Evolutionary conservation across 495 filamentous ascomycete species (phyloP), one percentile per base, ranked within the genome.

Genomic region (Diplogelasinospora grovesii): DNA sequence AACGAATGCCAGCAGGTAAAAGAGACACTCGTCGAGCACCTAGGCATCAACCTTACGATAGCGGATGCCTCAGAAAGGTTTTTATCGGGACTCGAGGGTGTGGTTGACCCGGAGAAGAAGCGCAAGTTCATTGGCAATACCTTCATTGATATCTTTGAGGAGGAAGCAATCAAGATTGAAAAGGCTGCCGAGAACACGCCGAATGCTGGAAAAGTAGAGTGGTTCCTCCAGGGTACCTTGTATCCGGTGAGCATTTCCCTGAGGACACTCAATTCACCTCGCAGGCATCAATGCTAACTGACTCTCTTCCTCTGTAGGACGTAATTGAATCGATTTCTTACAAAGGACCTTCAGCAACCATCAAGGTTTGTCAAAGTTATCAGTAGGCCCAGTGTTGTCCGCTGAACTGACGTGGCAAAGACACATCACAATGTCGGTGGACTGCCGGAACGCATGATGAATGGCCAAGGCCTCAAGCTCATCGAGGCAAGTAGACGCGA

Each of bases 41-140:
- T 98, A 1, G 86, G 86, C 10, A 94, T 98, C 54, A 87, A 94
- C 58, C 69, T 98, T 10, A 94, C 86, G 0, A 83, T 98, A 30
- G 76, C 92, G 4, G 85, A 98, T 53, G 90, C 81, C 8, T 69
- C 75, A 13, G 68, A 89, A 48, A 66, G 69, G 11, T 97, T 97
- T 69, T 61, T 96, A 15, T 63, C 57, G 7, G 68, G 78, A 11
- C 72, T 98, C 7, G 80, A 81, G 59, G 89, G 86, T 19, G 76
- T 92, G 25, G 51, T 51, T 0, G 85, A 95, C 27, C 92, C 92
- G 0, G 90, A 97, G 65, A 74, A 81, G 64, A 98, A 98, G 74
- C 76, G 90, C 20, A 96, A 92, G 68, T 79, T 96, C 52, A 96
- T 98, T 53, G 90, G 60, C 69, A 63, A 24, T 38, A 19, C 15